Evolutionary conservation across 1,284 basidiomycete species (phyloP), one percentile per base, ranked within the genome.

Genomic region (Papiliotrema fonsecae): DNA sequence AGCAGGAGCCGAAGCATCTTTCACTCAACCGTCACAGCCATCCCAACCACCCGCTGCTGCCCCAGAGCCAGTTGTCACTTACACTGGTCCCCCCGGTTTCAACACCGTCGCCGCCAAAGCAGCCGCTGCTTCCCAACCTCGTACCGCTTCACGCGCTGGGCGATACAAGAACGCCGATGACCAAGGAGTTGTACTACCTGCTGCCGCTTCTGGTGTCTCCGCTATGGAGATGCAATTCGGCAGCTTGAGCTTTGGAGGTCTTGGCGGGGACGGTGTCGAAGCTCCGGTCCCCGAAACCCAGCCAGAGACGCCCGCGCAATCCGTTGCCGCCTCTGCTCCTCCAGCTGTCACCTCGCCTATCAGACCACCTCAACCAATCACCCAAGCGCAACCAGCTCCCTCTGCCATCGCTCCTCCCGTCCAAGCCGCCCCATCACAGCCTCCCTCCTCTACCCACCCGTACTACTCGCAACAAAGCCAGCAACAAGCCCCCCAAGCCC

Each of bases 181-280:
- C 9, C 65, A 74, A 57, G 73, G 68, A 44, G 74, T 75, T 42
- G 70, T 75, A 28, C 64, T 75, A 24, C 71, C 71, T 25, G 61
- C 67, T 7, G 49, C 61, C 32, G 57, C 55, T 14, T 42, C 50
- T n/a, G 64, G 62, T 46, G 51, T 70, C 4, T 64, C 67, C 21
- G 50, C 60, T 34, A 61, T 75, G 50, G 72, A 72, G 52, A 67
- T 74, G 57, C 71, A 75, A 55, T 75, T 75, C 50, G 74, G 74
- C 35, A 72, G 67, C 56, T 57, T 75, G 46, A 74, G 68, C 65
- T 73, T 75, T 48, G 73, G 72, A 39, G 67, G 66, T 21, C 48
- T 67, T 37, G 67, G 67, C 51, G 70, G 69, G 18, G 71, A 74
- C 49, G 68, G 67, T 28, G 69, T 67, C 24, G 69, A 70, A 47